Conservation (phyloP, 257 asterid genomes). For the Solanum chilense region DNA sequence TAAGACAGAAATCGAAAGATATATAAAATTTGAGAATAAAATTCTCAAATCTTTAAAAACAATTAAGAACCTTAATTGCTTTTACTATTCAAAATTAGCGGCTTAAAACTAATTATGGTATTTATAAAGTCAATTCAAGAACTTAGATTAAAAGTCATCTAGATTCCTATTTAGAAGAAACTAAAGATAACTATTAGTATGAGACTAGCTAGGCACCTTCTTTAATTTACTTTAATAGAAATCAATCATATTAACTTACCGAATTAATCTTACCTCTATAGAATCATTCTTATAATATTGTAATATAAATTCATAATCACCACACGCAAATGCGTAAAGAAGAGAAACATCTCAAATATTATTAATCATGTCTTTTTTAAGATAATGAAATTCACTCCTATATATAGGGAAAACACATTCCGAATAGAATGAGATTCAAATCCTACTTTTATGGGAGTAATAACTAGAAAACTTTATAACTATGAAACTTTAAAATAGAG, state of each 20-base stretch:
- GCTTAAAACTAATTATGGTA: not conserved
- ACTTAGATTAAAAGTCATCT: not conserved
- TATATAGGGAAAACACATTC: no score
- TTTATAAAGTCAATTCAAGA: no score
- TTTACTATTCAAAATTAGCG: no score
- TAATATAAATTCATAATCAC: not conserved
- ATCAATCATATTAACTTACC: not conserved
- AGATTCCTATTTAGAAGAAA: not conserved
- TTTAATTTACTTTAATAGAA: not conserved
- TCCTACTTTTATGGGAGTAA: no score
- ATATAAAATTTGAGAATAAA: not conserved
- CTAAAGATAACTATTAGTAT: not conserved
- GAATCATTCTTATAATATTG: not conserved
- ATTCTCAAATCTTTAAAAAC: no score
- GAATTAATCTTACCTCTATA: not conserved
- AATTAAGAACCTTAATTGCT: not conserved
- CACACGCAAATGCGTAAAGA: not conserved
- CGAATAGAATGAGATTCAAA: no score
- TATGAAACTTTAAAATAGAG: no score
- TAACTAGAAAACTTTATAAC: no score
- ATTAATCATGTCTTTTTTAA: not conserved
- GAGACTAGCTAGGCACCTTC: not conserved
- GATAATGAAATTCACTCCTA: no score
- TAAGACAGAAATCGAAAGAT: no score
- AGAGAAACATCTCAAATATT: not conserved